phyloP scores from a whole-genome alignment of 371 early-diverging fungal genomes.

The Mucor circinelloides region DNA sequence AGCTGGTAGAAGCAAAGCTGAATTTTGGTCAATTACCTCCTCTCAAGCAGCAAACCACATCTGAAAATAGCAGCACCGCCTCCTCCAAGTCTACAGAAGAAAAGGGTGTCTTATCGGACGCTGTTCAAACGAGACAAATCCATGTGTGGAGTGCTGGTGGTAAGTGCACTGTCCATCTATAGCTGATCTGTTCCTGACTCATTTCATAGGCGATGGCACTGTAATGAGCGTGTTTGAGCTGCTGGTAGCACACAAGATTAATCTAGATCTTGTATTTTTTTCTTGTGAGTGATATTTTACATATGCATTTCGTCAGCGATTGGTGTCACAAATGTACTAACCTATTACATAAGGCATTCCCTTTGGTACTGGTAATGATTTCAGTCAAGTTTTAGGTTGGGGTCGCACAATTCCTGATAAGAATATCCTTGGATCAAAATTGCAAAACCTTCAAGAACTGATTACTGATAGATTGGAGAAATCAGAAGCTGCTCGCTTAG shows the following conservation, averaged over 20 bases:
- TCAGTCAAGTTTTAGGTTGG: constrained; percentile 69
- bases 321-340: background rate
- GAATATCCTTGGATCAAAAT: constrained; percentile 49
- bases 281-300: constrained; percentile 54
- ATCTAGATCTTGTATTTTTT: constrained; percentile 59
- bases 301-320: background rate
- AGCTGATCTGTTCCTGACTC: too few relatives aligned
- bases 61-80: background rate
- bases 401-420: constrained; percentile 59
- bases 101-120: constrained; percentile 32
- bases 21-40: constrained; percentile 24
- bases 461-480: constrained; percentile 51
- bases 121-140: constrained; percentile 40
- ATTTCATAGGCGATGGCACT: background rate
- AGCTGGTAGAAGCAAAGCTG: constrained; percentile 33
- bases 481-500: constrained; percentile 60
- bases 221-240: constrained; percentile 63
- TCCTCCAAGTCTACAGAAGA: constrained; percentile 27
- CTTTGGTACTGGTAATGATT: constrained; percentile 71
- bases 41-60: background rate
- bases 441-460: constrained; percentile 45
- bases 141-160: constrained; percentile 74
- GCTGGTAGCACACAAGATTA: constrained; percentile 48
- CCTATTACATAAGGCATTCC: constrained; percentile 49
- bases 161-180: constrained; percentile 45